Evolutionary conservation across 1,284 basidiomycete species (phyloP), one percentile per base, ranked within the genome.

Genomic region (Sporisorium scitamineum): DNA sequence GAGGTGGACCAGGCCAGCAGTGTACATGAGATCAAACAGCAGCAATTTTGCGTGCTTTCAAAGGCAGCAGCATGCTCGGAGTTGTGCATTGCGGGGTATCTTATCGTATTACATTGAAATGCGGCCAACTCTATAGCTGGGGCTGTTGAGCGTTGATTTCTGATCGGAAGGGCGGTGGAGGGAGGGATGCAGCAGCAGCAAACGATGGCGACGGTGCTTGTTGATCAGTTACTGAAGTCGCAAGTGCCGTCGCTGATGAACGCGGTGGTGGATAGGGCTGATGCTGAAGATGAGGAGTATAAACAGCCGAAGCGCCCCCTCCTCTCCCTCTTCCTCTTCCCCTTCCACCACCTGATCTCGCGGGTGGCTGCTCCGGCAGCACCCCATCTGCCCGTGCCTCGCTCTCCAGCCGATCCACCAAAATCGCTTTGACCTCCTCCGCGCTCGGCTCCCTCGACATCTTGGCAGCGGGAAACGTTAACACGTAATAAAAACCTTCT

Each of bases 401-500:
- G 10, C 7, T n/a, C 29, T 34, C 34, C 41, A 76, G 34, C 31
- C 58, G 54, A 13, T 58, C 42, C 11, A 70, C 56, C 54, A 76
- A 41, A 6, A 70, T 61, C 27, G 26, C 44, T 13, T 56, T 37
- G 26, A 71, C 56, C 59, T 71, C 56, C 8, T 53, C 52, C 44
- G 20, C 22, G 29, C 55, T 61, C 31, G 69, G 65, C 24, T 65
- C 39, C 37, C 14, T 59, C 22, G 56, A 52, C 56, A 76, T 59
- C 16, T 58, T 59, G 5, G 54, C 56, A 20, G 69, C 67, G 6
- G 64, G 65, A 18, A 48, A 64, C n/a, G 56, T 51, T 27, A 76
- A n/a, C 34, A 59, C 64, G n/a, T 71, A 69, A 7, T 71, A 31
- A 24, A 71, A 76, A 0, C 73, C 73, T 59, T 76, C 73, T 20